Percentiles rank a stretch among this genome's conserved stretches.
Evolutionary conservation across 2,329 filamentous ascomycete species (phyloP).

Genomic region (Alternaria ethzedia): DNA sequence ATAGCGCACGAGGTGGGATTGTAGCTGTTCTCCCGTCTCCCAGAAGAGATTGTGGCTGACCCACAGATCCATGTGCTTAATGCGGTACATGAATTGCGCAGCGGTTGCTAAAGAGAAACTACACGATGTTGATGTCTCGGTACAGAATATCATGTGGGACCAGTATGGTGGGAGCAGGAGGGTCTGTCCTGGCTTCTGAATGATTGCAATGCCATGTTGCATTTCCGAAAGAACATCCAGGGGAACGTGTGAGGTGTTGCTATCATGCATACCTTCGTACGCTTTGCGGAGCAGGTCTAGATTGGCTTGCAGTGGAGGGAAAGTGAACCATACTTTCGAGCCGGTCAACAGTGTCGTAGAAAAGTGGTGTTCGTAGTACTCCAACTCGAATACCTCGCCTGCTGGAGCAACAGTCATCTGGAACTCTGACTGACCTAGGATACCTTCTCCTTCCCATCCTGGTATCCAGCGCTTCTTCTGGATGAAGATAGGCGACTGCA

Average conservation of each 20-base stretch:
- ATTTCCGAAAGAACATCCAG: neutral
- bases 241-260: neutral
- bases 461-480: neutral
- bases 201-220: conserved; percentile 18
- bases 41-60: conserved; percentile 1
- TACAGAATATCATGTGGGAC: conserved; percentile 6
- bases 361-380: conserved; percentile 11
- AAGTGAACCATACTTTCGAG: conserved; percentile 15
- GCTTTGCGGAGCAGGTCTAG: neutral
- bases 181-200: conserved; percentile 15
- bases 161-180: conserved; percentile 18
- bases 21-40: neutral
- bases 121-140: conserved; percentile 7
- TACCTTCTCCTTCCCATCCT: conserved; percentile 4
- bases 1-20: conserved; percentile 1
- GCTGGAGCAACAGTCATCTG: conserved; percentile 8
- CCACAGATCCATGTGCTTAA: conserved; percentile 4
- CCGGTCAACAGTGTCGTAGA: conserved; percentile 15
- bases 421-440: conserved; percentile 7
- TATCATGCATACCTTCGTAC: neutral
- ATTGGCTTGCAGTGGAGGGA: conserved; percentile 4
- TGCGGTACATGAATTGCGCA: conserved; percentile 1
- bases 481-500: conserved; percentile 17
- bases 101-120: conserved; percentile 11
- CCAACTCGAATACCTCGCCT: conserved; percentile 13